Evolutionary conservation across 1,284 basidiomycete genomes (phyloP).

Genomic region (Papiliotrema terrestris): DNA sequence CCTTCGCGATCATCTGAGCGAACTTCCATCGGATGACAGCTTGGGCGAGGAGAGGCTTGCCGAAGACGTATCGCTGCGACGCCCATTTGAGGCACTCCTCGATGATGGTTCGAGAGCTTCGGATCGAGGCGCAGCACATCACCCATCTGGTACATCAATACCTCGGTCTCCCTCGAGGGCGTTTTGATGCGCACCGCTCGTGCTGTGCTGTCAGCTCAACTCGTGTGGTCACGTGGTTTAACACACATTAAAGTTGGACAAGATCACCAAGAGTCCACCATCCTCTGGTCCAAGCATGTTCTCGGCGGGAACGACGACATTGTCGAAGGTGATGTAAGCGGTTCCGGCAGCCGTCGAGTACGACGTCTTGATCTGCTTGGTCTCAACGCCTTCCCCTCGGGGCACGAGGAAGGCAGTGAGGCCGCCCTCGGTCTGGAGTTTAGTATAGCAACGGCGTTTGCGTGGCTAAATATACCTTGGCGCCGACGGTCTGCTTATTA

Average conservation of each 20-base stretch:
- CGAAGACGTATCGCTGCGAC: conserved; percentile 76
- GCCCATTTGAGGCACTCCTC: conserved; percentile 59
- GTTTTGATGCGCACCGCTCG: conserved; percentile 6
- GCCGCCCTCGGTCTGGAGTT: conserved; percentile 59
- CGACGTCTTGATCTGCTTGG: conserved; percentile 78
- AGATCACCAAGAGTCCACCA: conserved; percentile 74
- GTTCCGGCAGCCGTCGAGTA: conserved; percentile 77
- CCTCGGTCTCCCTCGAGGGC: background rate
- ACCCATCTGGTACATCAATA: conserved; percentile 38
- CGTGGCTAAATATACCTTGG: conserved; percentile 34
- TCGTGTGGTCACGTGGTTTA: background rate
- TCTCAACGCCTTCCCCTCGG: conserved; percentile 72
- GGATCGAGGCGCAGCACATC: conserved; percentile 40
- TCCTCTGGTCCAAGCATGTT: conserved; percentile 82
- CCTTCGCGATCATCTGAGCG: conserved; percentile 77
- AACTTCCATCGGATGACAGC: conserved; percentile 81
- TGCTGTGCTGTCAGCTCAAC: conserved; percentile 10
- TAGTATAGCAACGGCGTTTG: conserved; percentile 1
- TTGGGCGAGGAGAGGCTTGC: conserved; percentile 75
- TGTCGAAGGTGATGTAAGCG: conserved; percentile 81
- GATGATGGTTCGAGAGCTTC: conserved; percentile 39
- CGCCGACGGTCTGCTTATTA: conserved; percentile 32
- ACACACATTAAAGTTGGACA: conserved; percentile 48
- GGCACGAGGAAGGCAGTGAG: conserved; percentile 80
- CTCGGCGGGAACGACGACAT: conserved; percentile 78